phyloP scores from a whole-genome alignment of 306 rosid species.

The Boehmeria nivea region DNA sequence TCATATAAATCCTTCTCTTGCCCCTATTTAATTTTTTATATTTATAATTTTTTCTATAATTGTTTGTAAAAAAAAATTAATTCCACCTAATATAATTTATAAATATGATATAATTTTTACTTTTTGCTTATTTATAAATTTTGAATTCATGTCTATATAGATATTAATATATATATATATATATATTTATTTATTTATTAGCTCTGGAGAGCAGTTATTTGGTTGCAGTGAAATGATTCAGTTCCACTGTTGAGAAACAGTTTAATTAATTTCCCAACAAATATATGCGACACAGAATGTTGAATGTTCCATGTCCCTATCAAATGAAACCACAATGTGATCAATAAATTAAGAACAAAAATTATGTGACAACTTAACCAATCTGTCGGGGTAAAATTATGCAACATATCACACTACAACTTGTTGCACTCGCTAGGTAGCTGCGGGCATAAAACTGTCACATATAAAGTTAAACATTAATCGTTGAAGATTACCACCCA shows the following conservation, averaged over 20 bases:
- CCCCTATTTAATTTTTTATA: too few relatives aligned
- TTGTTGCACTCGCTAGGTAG: too few relatives aligned
- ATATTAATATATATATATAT: neutral
- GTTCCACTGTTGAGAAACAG: neutral
- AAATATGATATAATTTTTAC: too few relatives aligned
- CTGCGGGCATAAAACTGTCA: too few relatives aligned
- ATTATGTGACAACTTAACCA: constrained; percentile 7
- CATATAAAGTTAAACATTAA: too few relatives aligned
- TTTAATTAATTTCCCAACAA: constrained; percentile 1
- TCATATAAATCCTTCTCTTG: too few relatives aligned
- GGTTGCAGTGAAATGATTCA: neutral
- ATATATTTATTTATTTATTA: neutral
- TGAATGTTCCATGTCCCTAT: neutral
- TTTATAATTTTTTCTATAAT: too few relatives aligned
- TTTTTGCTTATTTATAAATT: too few relatives aligned
- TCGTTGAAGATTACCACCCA: too few relatives aligned
- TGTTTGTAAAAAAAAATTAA: too few relatives aligned
- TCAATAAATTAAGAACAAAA: neutral
- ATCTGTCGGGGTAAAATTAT: constrained; percentile 4
- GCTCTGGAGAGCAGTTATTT: neutral
- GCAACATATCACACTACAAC: neutral
- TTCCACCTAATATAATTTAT: too few relatives aligned
- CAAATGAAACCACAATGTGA: neutral
- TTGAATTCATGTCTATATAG: too few relatives aligned
- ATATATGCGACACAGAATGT: constrained; percentile 5